Percentiles rank a stretch among this genome's conserved stretches.
These are phyloP conservation scores for Mortierella sp. DNA, from an alignment of 371 early-diverging fungal species.

Conservation along the genomic window DNA sequence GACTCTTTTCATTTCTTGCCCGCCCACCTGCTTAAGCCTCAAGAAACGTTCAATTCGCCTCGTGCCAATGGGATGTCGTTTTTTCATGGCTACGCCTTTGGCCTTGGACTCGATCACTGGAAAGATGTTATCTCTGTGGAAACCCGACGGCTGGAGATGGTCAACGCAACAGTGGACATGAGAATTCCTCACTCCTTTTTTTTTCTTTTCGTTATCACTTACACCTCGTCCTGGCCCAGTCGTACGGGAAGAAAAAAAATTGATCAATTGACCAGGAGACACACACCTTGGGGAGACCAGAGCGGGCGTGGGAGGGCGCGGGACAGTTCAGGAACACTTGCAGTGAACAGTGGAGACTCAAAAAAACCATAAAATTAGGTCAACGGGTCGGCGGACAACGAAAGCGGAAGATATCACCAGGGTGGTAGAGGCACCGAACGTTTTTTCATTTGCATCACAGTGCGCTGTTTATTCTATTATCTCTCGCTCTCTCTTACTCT, in stretches of 20 bases:
- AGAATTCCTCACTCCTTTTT: conserved; percentile 11
- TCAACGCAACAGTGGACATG: not conserved
- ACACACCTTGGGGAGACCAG: not conserved
- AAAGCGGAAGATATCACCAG: not conserved
- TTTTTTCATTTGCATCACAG: not conserved
- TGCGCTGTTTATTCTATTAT: not conserved
- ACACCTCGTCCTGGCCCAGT: not conserved
- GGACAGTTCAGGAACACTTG: conserved; percentile 5
- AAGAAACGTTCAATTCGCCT: not conserved
- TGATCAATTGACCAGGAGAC: not conserved
- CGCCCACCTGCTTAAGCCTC: no score
- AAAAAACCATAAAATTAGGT: conserved; percentile 13
- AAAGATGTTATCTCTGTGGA: not conserved
- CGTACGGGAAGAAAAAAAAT: not conserved
- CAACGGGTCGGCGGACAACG: conserved; percentile 7
- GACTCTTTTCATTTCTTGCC: not conserved
- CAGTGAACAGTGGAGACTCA: conserved; percentile 6
- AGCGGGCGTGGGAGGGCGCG: conserved; percentile 9
- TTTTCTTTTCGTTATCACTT: conserved; percentile 7
- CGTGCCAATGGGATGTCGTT: not conserved
- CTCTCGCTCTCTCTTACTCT: not conserved
- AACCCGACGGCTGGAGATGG: not conserved
- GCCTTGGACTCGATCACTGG: not conserved
- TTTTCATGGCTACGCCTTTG: not conserved
- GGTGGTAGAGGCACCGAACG: not conserved